Evolutionary conservation across 352 stramenopile genomes (phyloP), one percentile per base, ranked within the genome.

Genomic region (Lagenidium giganteum): DNA sequence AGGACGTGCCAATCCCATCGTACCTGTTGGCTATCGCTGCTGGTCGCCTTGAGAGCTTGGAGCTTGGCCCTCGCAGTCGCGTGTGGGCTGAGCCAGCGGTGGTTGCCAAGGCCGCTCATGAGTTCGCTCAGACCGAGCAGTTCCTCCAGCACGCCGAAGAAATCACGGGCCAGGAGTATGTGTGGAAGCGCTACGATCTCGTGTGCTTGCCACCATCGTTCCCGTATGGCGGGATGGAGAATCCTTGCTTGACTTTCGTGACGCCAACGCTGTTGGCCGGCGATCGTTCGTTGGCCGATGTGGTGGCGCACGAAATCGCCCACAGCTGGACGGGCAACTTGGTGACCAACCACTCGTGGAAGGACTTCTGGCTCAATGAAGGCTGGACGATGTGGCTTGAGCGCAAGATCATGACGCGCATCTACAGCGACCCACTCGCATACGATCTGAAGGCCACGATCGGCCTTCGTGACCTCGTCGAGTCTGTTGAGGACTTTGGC

Each of bases 301-400:
- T 99, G 0, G 93, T 99, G 5, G 96, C 95, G 2, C 96, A 99
- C 67, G 96, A 99, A 59, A 98, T 98, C 51, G 67, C 87, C 14
- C 95, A 98, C 61, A 93, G 62, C 35, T 99, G 96, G 96, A 98
- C 90, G 0, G 96, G 96, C 5, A 99, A 99, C 66, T 54, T 98
- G 6, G 87, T 99, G 12, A 99, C 95, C 8, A 98, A 98, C 76
- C 69, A 70, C 43, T 97, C 85, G 39, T 99, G 85, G 82, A 82
- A 83, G 16, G 84, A 98, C 61, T 98, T 99, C 61, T 98, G 95
- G 95, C 67, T 99, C n/a, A 99, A 99, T 57, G 96, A 99, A 52
- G 95, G 95, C 11, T 98, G 92, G 92, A 99, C 96, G 1, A 85
- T 96, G 46, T 98, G 95, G 80, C 78, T 98, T n/a, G 86, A 99